Conservation (phyloP, 1,284 basidiomycete genomes). For the Ceratobasidium sp. region DNA sequence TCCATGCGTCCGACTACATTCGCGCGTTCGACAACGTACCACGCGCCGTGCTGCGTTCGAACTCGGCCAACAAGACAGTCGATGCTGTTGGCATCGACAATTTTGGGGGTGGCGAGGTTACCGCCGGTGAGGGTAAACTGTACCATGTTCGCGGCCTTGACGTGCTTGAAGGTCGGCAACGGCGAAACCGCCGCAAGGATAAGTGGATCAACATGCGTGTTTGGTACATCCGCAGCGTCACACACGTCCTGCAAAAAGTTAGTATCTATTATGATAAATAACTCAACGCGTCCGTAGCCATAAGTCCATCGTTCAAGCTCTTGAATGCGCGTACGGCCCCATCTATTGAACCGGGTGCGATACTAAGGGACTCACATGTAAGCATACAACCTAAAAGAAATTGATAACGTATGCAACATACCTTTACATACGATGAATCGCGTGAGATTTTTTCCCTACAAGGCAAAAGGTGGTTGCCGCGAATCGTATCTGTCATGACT, state of each 20-base stretch:
- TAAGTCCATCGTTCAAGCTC: background rate
- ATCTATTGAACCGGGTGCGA: background rate
- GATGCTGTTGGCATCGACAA: background rate
- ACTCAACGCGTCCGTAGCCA: constrained; percentile 13
- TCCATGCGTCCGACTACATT: constrained; percentile 1
- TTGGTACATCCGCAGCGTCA: too few relatives aligned
- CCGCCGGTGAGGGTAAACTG: background rate
- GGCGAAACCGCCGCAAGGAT: background rate
- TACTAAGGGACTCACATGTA: background rate
- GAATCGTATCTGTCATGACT: background rate
- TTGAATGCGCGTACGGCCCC: background rate
- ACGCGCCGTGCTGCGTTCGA: background rate
- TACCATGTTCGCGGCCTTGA: background rate
- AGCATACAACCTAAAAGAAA: background rate
- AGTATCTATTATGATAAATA: constrained; percentile 8
- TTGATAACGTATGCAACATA: background rate
- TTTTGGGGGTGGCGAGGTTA: background rate
- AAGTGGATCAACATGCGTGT: background rate
- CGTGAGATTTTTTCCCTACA: background rate
- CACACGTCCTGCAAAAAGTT: background rate
- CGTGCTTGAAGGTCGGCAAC: background rate
- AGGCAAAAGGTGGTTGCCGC: background rate
- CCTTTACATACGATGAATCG: constrained; percentile 26
- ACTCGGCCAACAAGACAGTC: background rate
- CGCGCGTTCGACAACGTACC: background rate